Base-by-base conservation (phyloP, 345 rosid species). In the Microthlaspi erraticum region DNA sequence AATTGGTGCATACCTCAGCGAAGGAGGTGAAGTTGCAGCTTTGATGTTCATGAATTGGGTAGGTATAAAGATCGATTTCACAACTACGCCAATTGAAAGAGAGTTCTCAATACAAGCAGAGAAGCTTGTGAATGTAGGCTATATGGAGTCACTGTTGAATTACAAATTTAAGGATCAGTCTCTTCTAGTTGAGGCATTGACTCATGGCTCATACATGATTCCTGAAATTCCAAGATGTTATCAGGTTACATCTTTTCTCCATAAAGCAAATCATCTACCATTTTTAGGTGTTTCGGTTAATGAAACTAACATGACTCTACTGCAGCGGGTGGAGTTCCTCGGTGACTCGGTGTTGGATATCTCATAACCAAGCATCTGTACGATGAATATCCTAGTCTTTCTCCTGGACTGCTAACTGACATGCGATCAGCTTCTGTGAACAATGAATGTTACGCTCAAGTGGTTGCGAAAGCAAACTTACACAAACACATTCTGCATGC, bases 341-440 rank as follows among this genome's bases (percentile, higher is more conserved):
- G 99, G 99, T 1, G 99, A 94, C 61, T 70, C 98, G 0, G 92
- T 91, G 32, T 70, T 94, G 66, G 99, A 94, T 89, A 83, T 72
- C 80, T 91, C 3, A 79, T 94, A 61, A 94, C 98, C 0, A 19
- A 83, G 52, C 72, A 91, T 71, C 41, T 91, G 19, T 86, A 80
- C 72, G 70, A 72, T 4, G 68, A 76, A 37, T 80, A 88, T 77
- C 99, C 97, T 1, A 64, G 67, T 39, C 71, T 91, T 71, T 81
- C 93, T 10, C 99, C 99, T 4, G 97, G 97, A 50, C 46, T 82
- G 51, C 74, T 94, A 54, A 94, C 97, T 0, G 98, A 94, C 64
- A 51, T 94, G 97, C 81, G 99, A 64, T 94, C 99, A 34, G 93
- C 98, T 38, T 94, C 98, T 2, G 97, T 91, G 48, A 94, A 94